Base-by-base conservation (phyloP, 176 grass and related monocot genomes). In the Aegilops longissima region DNA sequence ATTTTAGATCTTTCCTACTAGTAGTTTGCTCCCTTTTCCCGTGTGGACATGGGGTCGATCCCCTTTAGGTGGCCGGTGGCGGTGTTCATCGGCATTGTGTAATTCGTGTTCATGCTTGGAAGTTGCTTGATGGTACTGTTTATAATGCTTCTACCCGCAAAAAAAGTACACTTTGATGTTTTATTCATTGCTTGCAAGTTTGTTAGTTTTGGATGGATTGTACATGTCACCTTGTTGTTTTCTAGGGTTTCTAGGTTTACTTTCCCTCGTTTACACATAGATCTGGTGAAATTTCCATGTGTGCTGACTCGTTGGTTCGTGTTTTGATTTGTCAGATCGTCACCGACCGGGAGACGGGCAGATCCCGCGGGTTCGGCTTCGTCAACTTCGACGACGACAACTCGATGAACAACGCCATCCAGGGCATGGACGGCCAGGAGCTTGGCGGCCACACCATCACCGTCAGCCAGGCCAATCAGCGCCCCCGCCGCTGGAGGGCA, bases 281-380 rank as follows among this genome's bases (percentile, higher is more conserved):
- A 73, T 73, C 25, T 4, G n/a, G 52, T 54, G 2, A 58, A 20
- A 3, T 58, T 58, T 58, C n/a, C 36, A 47, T 12, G 23, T 4
- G 14, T 3, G 14, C 13, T 51, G 12, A 75, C 6, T 29, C 4
- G 11, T 12, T 45, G 1, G 3, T 12, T 45, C 5, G 4, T 73
- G 59, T 4, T 34, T 5, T 30, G 65, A 3, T 70, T 38, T 17
- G 14, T 27, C 84, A 93, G 92, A 88, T 93, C 88, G 82, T 88
- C 34, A 85, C 79, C 17, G 85, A 93, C 68, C 80, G 88, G 33
- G 92, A 93, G 83, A 91, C 89, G 0, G 92, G 92, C 35, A 86
- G 88, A 74, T 93, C 92, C 61, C 80, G 83, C 34, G 86, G 92
- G 0, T 93, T 90, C 49, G 92, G 92, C 21, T 93, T 93, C 63